Evolutionary conservation across 352 stramenopile genomes (phyloP).

Genomic region (Globisporangium nagaii): DNA sequence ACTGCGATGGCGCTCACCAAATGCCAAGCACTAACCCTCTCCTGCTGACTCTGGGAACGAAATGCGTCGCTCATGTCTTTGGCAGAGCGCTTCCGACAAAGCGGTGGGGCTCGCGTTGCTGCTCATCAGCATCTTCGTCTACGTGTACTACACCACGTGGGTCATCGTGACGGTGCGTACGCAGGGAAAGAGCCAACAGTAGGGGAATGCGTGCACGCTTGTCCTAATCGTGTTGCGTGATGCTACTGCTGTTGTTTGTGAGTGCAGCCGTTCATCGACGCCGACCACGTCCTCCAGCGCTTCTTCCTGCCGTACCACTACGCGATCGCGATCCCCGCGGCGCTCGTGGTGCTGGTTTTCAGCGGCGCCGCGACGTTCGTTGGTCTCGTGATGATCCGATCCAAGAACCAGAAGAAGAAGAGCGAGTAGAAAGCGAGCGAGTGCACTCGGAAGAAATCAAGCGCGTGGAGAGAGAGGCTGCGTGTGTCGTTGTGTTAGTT

Average conservation of each 20-base stretch:
- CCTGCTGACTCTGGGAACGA: background rate
- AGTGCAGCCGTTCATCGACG: slow-evolving; percentile 82
- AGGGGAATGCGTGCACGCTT: too few species aligned
- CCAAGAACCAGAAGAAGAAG: slow-evolving; percentile 72
- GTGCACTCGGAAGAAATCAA: too few species aligned
- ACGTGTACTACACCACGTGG: slow-evolving; percentile 91
- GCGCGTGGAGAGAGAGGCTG: too few species aligned
- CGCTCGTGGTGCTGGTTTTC: slow-evolving; percentile 85
- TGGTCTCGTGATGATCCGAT: slow-evolving; percentile 87
- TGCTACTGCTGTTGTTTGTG: background rate
- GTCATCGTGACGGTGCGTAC: slow-evolving; percentile 81
- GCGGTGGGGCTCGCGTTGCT: slow-evolving; percentile 71
- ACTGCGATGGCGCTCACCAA: too few species aligned
- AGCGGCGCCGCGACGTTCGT: slow-evolving; percentile 82
- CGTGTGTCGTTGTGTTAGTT: background rate
- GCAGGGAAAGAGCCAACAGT: background rate
- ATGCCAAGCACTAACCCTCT: too few species aligned
- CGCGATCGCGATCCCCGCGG: slow-evolving; percentile 81
- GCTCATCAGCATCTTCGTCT: slow-evolving; percentile 73
- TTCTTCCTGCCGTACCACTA: slow-evolving; percentile 89
- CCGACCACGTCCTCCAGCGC: slow-evolving; percentile 65
- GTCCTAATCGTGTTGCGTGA: too few species aligned
- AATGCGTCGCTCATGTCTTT: background rate
- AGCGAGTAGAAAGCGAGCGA: background rate
- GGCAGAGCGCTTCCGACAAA: slow-evolving; percentile 71